Evolutionary conservation across 2,329 filamentous ascomycete genomes (phyloP).

Genomic region (Drechslera avenae): DNA sequence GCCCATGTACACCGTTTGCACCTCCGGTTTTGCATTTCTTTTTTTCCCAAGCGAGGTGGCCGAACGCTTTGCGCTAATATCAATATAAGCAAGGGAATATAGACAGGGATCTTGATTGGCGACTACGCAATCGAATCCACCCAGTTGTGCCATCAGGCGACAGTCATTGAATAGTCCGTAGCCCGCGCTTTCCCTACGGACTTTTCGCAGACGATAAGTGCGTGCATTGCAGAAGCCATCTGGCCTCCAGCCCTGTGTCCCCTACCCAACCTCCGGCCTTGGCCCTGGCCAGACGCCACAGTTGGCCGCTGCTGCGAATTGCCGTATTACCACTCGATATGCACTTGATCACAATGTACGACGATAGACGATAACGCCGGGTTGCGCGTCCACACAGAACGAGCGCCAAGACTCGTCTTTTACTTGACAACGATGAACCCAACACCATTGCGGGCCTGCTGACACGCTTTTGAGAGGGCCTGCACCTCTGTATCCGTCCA

Average conservation of each 20-base stretch:
- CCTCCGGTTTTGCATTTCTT: conserved; percentile 16
- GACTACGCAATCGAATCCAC: conserved; percentile 4
- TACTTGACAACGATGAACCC: conserved; percentile 65
- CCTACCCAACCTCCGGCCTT: conserved; percentile 11
- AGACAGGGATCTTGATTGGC: conserved; percentile 12
- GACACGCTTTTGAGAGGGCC: conserved; percentile 60
- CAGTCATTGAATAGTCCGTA: not conserved
- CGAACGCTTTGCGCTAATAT: conserved; percentile 15
- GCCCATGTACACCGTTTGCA: not conserved
- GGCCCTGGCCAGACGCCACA: conserved; percentile 14
- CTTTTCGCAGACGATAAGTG: not conserved
- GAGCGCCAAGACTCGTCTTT: conserved; percentile 38
- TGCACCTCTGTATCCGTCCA: conserved; percentile 70
- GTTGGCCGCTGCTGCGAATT: conserved; percentile 2
- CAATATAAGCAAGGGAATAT: conserved; percentile 15
- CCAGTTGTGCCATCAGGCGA: not conserved
- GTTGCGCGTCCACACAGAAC: conserved; percentile 29
- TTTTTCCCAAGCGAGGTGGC: conserved; percentile 13
- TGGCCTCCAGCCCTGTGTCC: conserved; percentile 14
- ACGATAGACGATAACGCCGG: conserved; percentile 20
- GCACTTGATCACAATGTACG: conserved; percentile 31
- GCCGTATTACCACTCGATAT: conserved; percentile 12
- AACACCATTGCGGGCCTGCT: conserved; percentile 62
- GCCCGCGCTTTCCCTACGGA: conserved; percentile 1
- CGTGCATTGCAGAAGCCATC: conserved; percentile 1